A percentile compares a stretch with the other conserved stretches of the same genome.
These are phyloP conservation scores for Candida palmyrensis DNA, from an alignment of 805 yeast species.

Conservation along the genomic window DNA sequence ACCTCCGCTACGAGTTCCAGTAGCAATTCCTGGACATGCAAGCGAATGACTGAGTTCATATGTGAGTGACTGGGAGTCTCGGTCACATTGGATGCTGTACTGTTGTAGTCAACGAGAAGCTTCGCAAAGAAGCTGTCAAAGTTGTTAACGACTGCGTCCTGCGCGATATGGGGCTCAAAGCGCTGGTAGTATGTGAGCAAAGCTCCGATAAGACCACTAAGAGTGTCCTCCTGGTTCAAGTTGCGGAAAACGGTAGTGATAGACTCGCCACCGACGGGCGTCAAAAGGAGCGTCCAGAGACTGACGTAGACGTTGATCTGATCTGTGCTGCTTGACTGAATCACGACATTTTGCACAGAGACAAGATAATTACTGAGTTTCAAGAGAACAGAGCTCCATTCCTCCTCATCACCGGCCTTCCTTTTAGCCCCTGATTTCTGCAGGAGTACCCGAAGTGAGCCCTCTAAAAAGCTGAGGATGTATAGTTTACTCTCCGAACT, in stretches of 20 bases:
- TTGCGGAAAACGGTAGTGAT: conserved; percentile 20
- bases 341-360: conserved; percentile 17
- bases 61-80: conserved; percentile 5
- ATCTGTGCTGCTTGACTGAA: conserved; percentile 11
- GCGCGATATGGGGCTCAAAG: conserved; percentile 4
- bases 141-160: conserved; percentile 6
- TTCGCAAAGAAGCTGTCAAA: conserved; percentile 11
- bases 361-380: conserved; percentile 20
- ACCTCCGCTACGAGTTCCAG: conserved; percentile 18
- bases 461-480: conserved; percentile 37
- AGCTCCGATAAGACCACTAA: conserved; percentile 19
- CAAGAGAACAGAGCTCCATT: conserved; percentile 15
- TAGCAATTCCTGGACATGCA: conserved; percentile 19
- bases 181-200: conserved; percentile 19
- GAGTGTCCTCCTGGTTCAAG: conserved; percentile 19
- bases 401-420: no score
- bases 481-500: conserved; percentile 14
- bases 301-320: conserved; percentile 7
- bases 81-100: conserved; percentile 2
- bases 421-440: no score
- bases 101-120: conserved; percentile 9
- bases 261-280: conserved; percentile 9
- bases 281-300: conserved; percentile 1
- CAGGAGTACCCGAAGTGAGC: no score
- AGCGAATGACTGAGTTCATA: conserved; percentile 17